A percentile compares a stretch with the other conserved stretches of the same genome.
Conservation (phyloP, 208 protist species). For the Trypanosoma theileri region DNA sequence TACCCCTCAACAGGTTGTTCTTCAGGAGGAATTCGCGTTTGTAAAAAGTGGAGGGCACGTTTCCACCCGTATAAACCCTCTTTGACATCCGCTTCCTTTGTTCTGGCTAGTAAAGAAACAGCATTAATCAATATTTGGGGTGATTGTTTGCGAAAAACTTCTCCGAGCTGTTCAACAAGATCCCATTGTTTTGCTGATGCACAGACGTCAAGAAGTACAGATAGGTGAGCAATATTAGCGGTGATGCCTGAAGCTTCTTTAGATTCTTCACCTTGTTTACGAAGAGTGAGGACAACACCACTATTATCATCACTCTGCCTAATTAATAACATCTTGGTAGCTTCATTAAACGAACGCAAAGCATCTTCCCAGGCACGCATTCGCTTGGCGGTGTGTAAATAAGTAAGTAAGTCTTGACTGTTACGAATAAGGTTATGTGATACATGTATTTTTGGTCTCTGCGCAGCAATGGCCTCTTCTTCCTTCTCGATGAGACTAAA, state of each 20-base stretch:
- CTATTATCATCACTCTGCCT: slow-evolving; percentile 1
- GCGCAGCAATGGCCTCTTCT: slow-evolving; percentile 44
- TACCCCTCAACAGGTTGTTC: slow-evolving; percentile 72
- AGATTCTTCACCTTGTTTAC: background rate
- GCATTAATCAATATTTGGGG: slow-evolving; percentile 39
- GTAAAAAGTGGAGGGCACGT: slow-evolving; percentile 46
- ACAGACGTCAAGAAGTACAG: slow-evolving; percentile 55
- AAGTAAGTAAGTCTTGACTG: slow-evolving; percentile 69
- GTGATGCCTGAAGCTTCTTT: slow-evolving; percentile 25
- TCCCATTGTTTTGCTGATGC: slow-evolving; percentile 49
- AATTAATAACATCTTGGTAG: slow-evolving; percentile 31
- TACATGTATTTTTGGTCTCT: slow-evolving; percentile 42
- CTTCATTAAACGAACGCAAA: slow-evolving; percentile 49
- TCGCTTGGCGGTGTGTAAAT: slow-evolving; percentile 45
- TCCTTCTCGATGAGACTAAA: slow-evolving; percentile 64
- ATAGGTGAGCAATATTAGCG: slow-evolving; percentile 47
- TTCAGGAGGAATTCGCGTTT: slow-evolving; percentile 25
- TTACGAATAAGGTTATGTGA: slow-evolving; percentile 48
- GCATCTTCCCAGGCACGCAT: slow-evolving; percentile 77
- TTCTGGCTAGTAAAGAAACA: slow-evolving; percentile 33
- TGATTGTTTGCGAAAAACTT: slow-evolving; percentile 41
- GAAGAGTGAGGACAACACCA: slow-evolving; percentile 4
- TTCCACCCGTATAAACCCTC: slow-evolving; percentile 30
- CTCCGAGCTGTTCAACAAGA: slow-evolving; percentile 43
- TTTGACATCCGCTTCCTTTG: slow-evolving; percentile 11